Percentiles rank a stretch among this genome's conserved stretches.
These are phyloP conservation scores for Leptomonas seymouri DNA, from an alignment of 208 protist genomes.

Conservation along the genomic window DNA sequence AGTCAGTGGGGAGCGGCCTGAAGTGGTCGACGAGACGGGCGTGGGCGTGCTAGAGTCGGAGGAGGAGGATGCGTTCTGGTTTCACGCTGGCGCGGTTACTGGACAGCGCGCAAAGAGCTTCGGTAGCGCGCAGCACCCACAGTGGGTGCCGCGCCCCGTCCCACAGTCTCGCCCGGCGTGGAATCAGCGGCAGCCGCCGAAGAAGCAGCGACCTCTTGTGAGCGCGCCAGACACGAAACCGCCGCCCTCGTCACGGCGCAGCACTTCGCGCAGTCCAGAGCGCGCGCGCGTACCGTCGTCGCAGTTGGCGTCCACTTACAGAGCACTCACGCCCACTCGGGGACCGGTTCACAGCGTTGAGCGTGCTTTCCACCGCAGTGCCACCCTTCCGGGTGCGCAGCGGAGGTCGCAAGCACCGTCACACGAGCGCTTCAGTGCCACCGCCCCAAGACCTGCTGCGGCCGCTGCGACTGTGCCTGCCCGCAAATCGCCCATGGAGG, in stretches of 20 bases:
- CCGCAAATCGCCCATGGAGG: not conserved
- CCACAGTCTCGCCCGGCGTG: slow-evolving; percentile 49
- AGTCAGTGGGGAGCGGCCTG: slow-evolving; percentile 20
- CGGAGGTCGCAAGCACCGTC: not conserved
- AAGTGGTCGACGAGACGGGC: not conserved
- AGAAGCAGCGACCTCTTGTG: slow-evolving; percentile 55
- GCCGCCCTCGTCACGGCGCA: slow-evolving; percentile 17
- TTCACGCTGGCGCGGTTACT: not conserved
- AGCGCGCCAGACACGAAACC: slow-evolving; percentile 38
- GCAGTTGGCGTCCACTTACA: not conserved
- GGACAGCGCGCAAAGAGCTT: slow-evolving; percentile 7
- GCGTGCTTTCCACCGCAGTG: slow-evolving; percentile 16
- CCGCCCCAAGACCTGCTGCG: not conserved
- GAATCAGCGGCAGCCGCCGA: slow-evolving; percentile 62
- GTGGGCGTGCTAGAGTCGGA: not conserved
- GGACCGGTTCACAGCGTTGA: slow-evolving; percentile 15
- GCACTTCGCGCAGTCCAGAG: slow-evolving; percentile 27
- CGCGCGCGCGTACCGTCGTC: not conserved
- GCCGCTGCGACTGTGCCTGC: not conserved
- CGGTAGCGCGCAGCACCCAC: slow-evolving; percentile 26
- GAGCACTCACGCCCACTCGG: not conserved
- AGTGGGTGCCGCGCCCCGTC: slow-evolving; percentile 33
- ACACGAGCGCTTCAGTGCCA: not conserved
- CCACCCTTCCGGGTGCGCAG: not conserved
- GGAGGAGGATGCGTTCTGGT: slow-evolving; percentile 15